Evolutionary conservation across 2,329 filamentous ascomycete species (phyloP).

Genomic region (Hypoxylon sp.): DNA sequence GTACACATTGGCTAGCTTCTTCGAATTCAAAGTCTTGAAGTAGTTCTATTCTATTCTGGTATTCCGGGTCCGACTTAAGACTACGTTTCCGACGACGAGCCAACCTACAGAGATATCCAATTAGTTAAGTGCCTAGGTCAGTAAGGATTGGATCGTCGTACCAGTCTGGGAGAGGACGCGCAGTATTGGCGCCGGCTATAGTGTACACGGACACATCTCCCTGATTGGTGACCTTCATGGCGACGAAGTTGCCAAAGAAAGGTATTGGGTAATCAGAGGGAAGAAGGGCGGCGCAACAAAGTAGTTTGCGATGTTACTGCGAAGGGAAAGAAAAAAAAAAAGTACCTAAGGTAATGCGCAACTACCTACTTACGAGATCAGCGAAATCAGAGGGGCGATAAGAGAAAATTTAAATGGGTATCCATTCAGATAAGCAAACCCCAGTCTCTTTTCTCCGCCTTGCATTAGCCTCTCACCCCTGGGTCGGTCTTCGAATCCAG

Average conservation of each 20-base stretch:
- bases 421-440: constrained; percentile 19
- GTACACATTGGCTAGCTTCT: constrained; percentile 90
- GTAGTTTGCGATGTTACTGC: background rate
- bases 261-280: constrained; percentile 6
- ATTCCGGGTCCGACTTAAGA: constrained; percentile 91
- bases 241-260: constrained; percentile 17
- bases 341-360: background rate
- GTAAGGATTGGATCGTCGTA: constrained; percentile 5
- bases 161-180: constrained; percentile 90
- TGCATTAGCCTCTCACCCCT: constrained; percentile 20
- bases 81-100: constrained; percentile 89
- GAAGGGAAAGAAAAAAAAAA: constrained; percentile 16
- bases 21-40: constrained; percentile 99
- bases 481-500: constrained; percentile 17
- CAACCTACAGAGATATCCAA: constrained; percentile 58
- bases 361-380: constrained; percentile 14
- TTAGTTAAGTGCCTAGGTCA: constrained; percentile 15
- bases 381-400: constrained; percentile 37
- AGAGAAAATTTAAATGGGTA: constrained; percentile 34
- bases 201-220: constrained; percentile 93
- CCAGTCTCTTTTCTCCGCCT: background rate
- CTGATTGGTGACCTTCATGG: constrained; percentile 85
- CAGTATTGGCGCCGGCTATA: constrained; percentile 89
- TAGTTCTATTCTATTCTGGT: constrained; percentile 91
- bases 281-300: constrained; percentile 9